Evolutionary conservation across 116 monocot species (phyloP), one percentile per base, ranked within the genome.

Genomic region (Posidonia oceanica): DNA sequence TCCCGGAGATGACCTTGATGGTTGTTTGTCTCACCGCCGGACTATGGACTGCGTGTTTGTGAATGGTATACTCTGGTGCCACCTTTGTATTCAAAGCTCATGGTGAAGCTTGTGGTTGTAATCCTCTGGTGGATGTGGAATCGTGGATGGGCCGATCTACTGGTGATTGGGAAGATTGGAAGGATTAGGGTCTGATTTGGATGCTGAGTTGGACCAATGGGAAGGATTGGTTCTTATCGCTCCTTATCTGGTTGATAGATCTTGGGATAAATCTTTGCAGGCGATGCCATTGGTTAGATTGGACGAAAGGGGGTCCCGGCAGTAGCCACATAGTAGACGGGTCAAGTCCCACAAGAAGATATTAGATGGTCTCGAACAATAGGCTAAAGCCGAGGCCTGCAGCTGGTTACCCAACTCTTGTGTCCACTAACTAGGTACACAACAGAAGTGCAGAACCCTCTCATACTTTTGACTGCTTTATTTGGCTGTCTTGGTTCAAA

Each of bases 181-280:
- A 62, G 12, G 29, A 58, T 11, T 15, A 1, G 37, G 62, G 22
- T 62, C 36, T 22, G 36, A 37, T 62, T 37, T 4, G 29, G 14
- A 37, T 41, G 66, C 18, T 66, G 66, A 66, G 40, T 16, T 48
- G 63, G 66, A 48, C 66, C 42, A 66, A 66, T 66, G 66, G 66
- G 66, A 48, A 48, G 8, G 66, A 17, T 48, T 66, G 44, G 42
- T 42, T 22, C 44, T 51, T 41, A 66, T 66, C 42, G 16, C 66
- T 48, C 20, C 66, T 66, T 66, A 66, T 66, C 66, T 41, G 39
- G 41, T 42, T n/a, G 65, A 39, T 17, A 18, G 16, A 42, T 66
- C 41, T 38, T 15, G 14, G 36, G 22, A 62, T 29, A 62, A 61
- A 61, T 62, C 58, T 58, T 58, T 58, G 17, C 21, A 17, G 58